Conservation (phyloP, 495 filamentous ascomycete species). For the Parathielavia appendiculata region DNA sequence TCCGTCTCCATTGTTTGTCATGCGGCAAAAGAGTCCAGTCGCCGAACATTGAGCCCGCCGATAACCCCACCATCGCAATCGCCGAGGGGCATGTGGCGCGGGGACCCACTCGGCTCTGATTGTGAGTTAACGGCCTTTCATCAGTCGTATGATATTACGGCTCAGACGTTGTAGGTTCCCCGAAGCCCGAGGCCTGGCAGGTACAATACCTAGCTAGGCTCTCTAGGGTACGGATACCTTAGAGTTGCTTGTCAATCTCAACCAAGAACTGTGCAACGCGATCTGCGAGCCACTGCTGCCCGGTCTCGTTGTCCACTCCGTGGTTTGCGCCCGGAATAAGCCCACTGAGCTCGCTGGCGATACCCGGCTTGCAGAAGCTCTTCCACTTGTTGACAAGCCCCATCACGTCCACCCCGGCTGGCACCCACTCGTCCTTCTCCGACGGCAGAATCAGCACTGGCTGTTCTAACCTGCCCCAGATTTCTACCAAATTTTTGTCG, state of each 20-base stretch:
- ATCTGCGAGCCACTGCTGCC: constrained; percentile 36
- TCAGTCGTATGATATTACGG: too few species aligned
- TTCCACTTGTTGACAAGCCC: constrained; percentile 60
- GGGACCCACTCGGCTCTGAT: neutral
- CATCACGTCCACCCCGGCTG: constrained; percentile 56
- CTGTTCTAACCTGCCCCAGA: constrained; percentile 57
- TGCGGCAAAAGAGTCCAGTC: too few species aligned
- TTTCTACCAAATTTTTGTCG: constrained; percentile 51
- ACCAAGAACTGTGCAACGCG: constrained; percentile 37
- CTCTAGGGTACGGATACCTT: too few species aligned
- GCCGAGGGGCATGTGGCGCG: neutral
- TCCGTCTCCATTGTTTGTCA: too few species aligned
- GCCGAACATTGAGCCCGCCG: too few species aligned
- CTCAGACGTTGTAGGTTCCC: neutral
- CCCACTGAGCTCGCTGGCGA: constrained; percentile 39
- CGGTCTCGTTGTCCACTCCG: constrained; percentile 33
- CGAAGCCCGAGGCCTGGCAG: constrained; percentile 4
- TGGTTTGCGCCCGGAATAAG: constrained; percentile 43
- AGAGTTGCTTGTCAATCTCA: constrained; percentile 16
- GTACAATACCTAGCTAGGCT: too few species aligned
- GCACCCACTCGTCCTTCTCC: constrained; percentile 67
- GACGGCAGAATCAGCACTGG: constrained; percentile 64
- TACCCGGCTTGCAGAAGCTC: constrained; percentile 30
- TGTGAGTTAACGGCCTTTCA: neutral
- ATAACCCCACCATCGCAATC: too few species aligned